These are phyloP conservation scores for Ogataea nonfermentans DNA, from an alignment of 805 yeast genomes.

Conservation along the genomic window DNA sequence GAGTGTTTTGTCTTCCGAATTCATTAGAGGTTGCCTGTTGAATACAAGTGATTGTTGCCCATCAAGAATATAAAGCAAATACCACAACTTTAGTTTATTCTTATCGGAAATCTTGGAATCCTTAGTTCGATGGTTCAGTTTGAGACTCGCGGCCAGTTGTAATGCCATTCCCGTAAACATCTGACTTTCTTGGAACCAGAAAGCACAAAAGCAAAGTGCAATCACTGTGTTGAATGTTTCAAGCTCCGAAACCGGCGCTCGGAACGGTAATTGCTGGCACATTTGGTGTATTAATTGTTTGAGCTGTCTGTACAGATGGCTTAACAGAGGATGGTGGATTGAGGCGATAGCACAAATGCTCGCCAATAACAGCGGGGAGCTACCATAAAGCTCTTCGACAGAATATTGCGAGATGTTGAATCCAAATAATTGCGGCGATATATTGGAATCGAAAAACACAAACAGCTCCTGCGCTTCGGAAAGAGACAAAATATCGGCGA, in stretches of 20 bases:
- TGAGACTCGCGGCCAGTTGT: slow-evolving; percentile 59
- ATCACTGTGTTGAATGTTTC: slow-evolving; percentile 61
- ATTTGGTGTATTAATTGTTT: slow-evolving; percentile 31
- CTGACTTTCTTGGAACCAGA: slow-evolving; percentile 65
- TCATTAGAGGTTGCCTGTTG: slow-evolving; percentile 56
- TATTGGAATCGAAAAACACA: slow-evolving; percentile 49
- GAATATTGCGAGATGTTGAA: slow-evolving; percentile 53
- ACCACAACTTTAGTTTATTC: slow-evolving; percentile 62
- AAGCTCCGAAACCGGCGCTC: slow-evolving; percentile 40
- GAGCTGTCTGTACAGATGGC: slow-evolving; percentile 26
- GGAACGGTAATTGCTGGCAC: slow-evolving; percentile 31
- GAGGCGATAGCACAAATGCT: slow-evolving; percentile 63
- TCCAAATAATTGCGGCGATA: slow-evolving; percentile 66
- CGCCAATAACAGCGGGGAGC: slow-evolving; percentile 56
- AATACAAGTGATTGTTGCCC: slow-evolving; percentile 66
- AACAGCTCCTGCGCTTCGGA: slow-evolving; percentile 47
- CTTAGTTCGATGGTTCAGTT: slow-evolving; percentile 35
- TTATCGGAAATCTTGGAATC: slow-evolving; percentile 30
- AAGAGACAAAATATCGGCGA: slow-evolving; percentile 22
- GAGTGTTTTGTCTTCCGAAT: slow-evolving; percentile 43
- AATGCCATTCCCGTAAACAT: slow-evolving; percentile 66
- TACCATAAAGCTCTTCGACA: slow-evolving; percentile 49
- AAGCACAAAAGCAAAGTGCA: slow-evolving; percentile 62
- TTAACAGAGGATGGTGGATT: slow-evolving; percentile 50
- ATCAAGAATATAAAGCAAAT: slow-evolving; percentile 59